Base-by-base conservation (phyloP, 1,139 yeast species). In the Saccharomyces hybrid region DNA sequence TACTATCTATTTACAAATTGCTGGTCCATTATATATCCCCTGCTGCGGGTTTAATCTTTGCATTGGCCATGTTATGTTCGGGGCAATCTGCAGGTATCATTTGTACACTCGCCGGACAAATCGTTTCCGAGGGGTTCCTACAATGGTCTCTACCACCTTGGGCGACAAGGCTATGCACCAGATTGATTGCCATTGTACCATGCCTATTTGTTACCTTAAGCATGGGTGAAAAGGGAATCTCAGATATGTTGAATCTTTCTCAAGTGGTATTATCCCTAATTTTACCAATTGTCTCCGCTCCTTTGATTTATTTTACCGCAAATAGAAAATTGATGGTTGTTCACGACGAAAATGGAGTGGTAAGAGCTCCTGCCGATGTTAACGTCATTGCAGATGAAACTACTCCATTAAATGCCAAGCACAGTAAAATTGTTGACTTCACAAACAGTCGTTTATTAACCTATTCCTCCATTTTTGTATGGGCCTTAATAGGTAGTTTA, bases 21-120 rank as follows among this genome's bases (percentile, higher is more conserved):
- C 78, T 93, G 26, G 76, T 84, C 3, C 73, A 78, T 49, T 88
- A 86, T 64, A 78, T 93, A 50, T 88, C 96, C 1, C 85, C 88
- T n/a, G 85, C 90, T 2, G 98, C 98, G 0, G 99, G 98, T 4
- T 77, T 89, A 32, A 84, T 93, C 0, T 93, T 93, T 75, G 97
- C 97, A 1, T 73, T 90, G 48, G 98, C 98, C 1, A 79, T 93
- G 70, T 75, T 93, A 52, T 90, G 91, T 67, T 87, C 96, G n/a
- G 99, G 99, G 20, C 96, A 91, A 68, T 87, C 96, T 65, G 98
- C 99, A 1, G 98, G 99, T 51, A 88, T 95, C 31, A 96, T 93
- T n/a, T 93, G 97, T 66, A 93, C 99, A 0, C 78, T 93, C 66
- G 95, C 98, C 0, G 97, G 99, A 25, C 99, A 93, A 70, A 89